These are phyloP conservation scores for Zygosaccharomyces sapae DNA, from an alignment of 1,139 yeast genomes.

Conservation along the genomic window DNA sequence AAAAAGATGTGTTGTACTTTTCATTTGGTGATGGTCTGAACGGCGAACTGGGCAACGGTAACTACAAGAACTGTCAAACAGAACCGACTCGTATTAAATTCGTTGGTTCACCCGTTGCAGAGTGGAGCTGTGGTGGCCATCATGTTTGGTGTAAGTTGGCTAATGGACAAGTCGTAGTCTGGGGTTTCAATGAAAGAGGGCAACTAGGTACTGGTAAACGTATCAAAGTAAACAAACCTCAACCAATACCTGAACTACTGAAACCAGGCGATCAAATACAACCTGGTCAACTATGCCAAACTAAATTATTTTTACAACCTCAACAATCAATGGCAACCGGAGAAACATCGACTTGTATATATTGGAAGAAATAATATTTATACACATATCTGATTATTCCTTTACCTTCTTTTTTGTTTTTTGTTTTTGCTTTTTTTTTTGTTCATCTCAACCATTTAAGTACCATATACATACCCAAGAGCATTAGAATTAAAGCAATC, in stretches of 20 bases:
- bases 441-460: conserved; percentile 56
- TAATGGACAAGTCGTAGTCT: conserved; percentile 62
- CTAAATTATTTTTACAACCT: conserved; percentile 47
- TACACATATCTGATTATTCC: too few species aligned
- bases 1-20: conserved; percentile 35
- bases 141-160: conserved; percentile 62
- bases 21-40: conserved; percentile 80
- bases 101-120: conserved; percentile 45
- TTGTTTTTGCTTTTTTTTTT: not conserved
- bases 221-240: conserved; percentile 56
- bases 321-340: conserved; percentile 65
- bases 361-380: conserved; percentile 38
- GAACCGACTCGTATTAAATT: conserved; percentile 61
- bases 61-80: conserved; percentile 67
- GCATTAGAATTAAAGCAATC: conserved; percentile 61
- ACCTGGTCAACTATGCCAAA: conserved; percentile 29
- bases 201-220: conserved; percentile 82
- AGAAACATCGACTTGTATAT: conserved; percentile 58
- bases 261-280: conserved; percentile 44
- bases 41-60: conserved; percentile 85
- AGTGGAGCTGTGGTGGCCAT: conserved; percentile 58
- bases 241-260: conserved; percentile 49
- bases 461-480: conserved; percentile 68
- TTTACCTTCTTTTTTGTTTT: conserved; percentile 2
- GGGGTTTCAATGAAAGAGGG: conserved; percentile 83